phyloP scores from a whole-genome alignment of 176 grass and related monocot genomes.

The Cocos nucifera region DNA sequence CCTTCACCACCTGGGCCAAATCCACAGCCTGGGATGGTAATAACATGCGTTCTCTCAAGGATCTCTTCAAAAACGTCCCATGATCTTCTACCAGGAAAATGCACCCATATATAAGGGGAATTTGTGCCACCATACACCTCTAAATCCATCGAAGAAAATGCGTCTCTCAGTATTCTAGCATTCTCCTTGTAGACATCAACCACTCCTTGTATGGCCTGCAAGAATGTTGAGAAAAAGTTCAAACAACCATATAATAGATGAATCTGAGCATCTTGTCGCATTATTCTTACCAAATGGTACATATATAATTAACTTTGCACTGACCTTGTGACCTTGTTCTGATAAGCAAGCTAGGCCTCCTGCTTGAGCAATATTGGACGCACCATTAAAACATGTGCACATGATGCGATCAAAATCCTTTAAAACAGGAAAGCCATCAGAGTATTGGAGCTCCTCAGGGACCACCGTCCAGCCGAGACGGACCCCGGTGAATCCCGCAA shows the following conservation, averaged over 20 bases:
- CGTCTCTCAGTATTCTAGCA: constrained; percentile 46
- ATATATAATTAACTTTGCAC: neutral
- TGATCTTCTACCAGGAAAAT: constrained; percentile 58
- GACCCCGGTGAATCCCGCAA: constrained; percentile 85
- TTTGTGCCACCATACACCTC: constrained; percentile 73
- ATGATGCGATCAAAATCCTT: constrained; percentile 89
- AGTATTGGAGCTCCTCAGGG: constrained; percentile 68
- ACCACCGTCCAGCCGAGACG: constrained; percentile 81
- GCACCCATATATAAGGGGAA: constrained; percentile 85
- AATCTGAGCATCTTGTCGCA: too few relatives aligned
- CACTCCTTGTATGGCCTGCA: constrained; percentile 39
- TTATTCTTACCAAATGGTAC: neutral
- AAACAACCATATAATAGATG: neutral
- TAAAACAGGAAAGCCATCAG: constrained; percentile 34
- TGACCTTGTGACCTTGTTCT: constrained; percentile 37
- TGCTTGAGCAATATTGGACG: constrained; percentile 64
- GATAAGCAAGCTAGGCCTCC: constrained; percentile 73
- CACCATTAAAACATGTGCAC: constrained; percentile 90
- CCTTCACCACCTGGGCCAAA: constrained; percentile 93
- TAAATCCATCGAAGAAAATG: constrained; percentile 59
- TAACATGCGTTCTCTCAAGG: constrained; percentile 73
- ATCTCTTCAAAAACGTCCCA: constrained; percentile 91
- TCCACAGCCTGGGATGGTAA: constrained; percentile 69
- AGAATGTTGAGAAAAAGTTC: neutral
- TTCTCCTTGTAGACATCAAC: constrained; percentile 67